Conservation (phyloP, 2,329 filamentous ascomycete species). For the Aspergillus unguis region DNA sequence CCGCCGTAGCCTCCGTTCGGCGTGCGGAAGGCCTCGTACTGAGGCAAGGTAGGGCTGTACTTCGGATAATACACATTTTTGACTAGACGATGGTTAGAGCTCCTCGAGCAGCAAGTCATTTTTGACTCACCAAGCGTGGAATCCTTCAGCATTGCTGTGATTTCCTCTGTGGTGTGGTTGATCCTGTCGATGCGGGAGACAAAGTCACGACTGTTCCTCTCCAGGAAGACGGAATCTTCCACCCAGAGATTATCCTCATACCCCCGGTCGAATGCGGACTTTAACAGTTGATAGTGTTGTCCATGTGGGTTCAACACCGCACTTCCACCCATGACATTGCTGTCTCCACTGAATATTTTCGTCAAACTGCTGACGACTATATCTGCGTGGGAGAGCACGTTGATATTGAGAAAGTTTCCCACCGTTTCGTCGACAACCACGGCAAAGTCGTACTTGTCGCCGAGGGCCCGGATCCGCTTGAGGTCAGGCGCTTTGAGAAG, state of each 20-base stretch:
- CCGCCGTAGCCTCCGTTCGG: constrained; percentile 82
- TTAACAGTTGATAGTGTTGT: constrained; percentile 69
- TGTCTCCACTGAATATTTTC: constrained; percentile 95
- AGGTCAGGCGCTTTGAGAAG: constrained; percentile 82
- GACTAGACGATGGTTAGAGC: constrained; percentile 50
- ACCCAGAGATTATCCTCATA: constrained; percentile 93
- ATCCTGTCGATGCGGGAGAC: constrained; percentile 75
- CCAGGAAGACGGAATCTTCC: constrained; percentile 91
- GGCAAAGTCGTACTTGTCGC: constrained; percentile 80
- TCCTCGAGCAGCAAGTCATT: background rate
- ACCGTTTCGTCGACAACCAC: constrained; percentile 95
- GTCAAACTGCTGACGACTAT: constrained; percentile 92
- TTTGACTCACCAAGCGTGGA: constrained; percentile 50
- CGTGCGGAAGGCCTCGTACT: constrained; percentile 76
- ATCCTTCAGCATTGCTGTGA: constrained; percentile 67
- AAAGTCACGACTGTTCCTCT: constrained; percentile 94
- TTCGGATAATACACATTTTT: constrained; percentile 87
- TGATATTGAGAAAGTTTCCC: constrained; percentile 92
- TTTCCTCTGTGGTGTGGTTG: constrained; percentile 78
- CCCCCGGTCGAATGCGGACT: constrained; percentile 59
- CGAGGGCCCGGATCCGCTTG: constrained; percentile 71
- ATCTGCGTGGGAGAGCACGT: constrained; percentile 85
- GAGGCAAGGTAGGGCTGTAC: constrained; percentile 62
- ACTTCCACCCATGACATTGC: constrained; percentile 95
- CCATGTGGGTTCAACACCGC: constrained; percentile 63